Percentiles rank a stretch among this genome's conserved stretches.
Conservation (phyloP, 345 rosid genomes). For the Nephelium lappaceum region DNA sequence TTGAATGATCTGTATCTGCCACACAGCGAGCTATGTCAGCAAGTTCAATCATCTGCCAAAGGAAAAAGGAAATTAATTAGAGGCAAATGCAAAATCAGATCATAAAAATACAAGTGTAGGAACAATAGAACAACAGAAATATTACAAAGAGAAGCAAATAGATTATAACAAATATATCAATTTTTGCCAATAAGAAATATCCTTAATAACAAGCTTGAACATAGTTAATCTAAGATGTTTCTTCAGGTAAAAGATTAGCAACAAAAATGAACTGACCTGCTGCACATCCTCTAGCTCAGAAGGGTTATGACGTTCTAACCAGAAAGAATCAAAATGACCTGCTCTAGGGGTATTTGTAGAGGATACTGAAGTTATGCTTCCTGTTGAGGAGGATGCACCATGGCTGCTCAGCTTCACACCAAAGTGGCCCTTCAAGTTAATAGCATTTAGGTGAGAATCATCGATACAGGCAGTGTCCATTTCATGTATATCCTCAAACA, state of each 20-base stretch:
- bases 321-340: conserved; percentile 76
- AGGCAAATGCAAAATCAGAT: neutral
- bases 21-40: conserved; percentile 84
- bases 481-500: conserved; percentile 91
- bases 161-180: neutral
- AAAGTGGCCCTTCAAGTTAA: conserved; percentile 53
- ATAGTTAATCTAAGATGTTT: neutral
- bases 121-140: neutral
- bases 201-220: neutral
- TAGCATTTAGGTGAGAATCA: conserved; percentile 48
- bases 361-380: conserved; percentile 81
- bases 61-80: conserved; percentile 6
- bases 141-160: conserved; percentile 4
- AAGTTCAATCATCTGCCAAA: conserved; percentile 73
- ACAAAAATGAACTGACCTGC: conserved; percentile 55
- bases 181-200: neutral
- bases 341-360: conserved; percentile 78
- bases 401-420: conserved; percentile 59
- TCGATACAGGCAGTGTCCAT: conserved; percentile 86
- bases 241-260: neutral
- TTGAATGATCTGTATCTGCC: conserved; percentile 60
- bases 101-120: conserved; percentile 1
- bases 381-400: conserved; percentile 72
- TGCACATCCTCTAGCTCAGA: conserved; percentile 76
- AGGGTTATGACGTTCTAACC: conserved; percentile 71